Evolutionary conservation across 495 filamentous ascomycete genomes (phyloP).

Genomic region (Emericellopsis terricola): DNA sequence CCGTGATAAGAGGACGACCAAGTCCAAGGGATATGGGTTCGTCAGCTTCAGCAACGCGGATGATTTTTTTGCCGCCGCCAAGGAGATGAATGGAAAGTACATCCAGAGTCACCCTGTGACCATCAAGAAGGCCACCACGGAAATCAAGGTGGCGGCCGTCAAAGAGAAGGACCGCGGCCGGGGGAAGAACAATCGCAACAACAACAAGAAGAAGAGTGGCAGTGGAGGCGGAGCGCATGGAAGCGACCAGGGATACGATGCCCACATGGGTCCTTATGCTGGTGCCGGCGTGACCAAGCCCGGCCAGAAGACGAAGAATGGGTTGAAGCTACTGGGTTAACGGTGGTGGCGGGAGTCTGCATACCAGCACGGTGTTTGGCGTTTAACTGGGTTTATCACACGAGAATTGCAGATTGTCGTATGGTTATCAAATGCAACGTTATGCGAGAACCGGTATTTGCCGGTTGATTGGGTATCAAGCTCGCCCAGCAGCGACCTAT

Average conservation of each 20-base stretch:
- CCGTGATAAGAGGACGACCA: constrained; percentile 84
- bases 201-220: constrained; percentile 11
- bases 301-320: constrained; percentile 60
- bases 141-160: constrained; percentile 51
- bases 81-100: constrained; percentile 98
- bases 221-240: constrained; percentile 5
- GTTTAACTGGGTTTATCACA: constrained; percentile 1
- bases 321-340: constrained; percentile 61
- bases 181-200: constrained; percentile 12
- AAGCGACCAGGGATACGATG: constrained; percentile 17
- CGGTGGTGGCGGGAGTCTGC: constrained; percentile 4
- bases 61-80: constrained; percentile 83
- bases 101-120: constrained; percentile 91
- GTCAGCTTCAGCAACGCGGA: constrained; percentile 91
- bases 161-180: constrained; percentile 21
- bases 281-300: constrained; percentile 62
- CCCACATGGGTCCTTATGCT: constrained; percentile 24
- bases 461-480: too few relatives aligned
- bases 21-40: constrained; percentile 91
- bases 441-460: too few relatives aligned
- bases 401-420: not conserved
- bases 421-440: not conserved
- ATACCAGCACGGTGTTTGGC: not conserved
- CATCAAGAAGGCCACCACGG: constrained; percentile 72
- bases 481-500: too few relatives aligned